Evolutionary conservation across 2,329 filamentous ascomycete genomes (phyloP).

Genomic region (Pyrenophora graminea): DNA sequence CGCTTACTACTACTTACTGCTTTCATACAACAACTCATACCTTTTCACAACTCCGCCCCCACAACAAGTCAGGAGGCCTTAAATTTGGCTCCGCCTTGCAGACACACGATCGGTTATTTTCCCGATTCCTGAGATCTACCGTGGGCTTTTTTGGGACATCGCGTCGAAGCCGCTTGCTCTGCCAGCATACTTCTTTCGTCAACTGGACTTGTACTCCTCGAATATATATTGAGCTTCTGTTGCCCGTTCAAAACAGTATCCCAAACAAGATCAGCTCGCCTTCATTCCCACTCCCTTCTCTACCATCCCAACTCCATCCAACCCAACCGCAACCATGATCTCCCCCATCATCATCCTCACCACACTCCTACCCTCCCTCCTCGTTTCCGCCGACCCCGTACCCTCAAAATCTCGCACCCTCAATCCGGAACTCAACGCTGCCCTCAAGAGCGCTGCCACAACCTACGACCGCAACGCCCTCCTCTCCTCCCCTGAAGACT

Average conservation of each 20-base stretch:
- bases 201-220: no score
- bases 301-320: background rate
- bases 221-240: no score
- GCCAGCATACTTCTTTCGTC: background rate
- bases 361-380: conserved; percentile 18
- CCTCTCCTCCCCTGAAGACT: conserved; percentile 49
- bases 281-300: background rate
- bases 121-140: background rate
- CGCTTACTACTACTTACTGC: no score
- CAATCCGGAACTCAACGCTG: conserved; percentile 47
- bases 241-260: no score
- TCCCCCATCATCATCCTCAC: conserved; percentile 10
- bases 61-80: conserved; percentile 2
- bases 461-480: conserved; percentile 52
- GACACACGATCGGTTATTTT: conserved; percentile 4
- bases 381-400: conserved; percentile 20
- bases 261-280: no score
- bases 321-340: conserved; percentile 3
- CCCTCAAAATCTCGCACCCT: conserved; percentile 47
- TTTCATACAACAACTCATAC: no score
- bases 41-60: conserved; percentile 1
- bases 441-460: conserved; percentile 47
- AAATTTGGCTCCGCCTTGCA: background rate
- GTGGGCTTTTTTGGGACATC: background rate
- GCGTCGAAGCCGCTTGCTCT: background rate